Evolutionary conservation across 768 basidiomycete genomes (phyloP), one percentile per base, ranked within the genome.

Genomic region (Lentinula sp.): DNA sequence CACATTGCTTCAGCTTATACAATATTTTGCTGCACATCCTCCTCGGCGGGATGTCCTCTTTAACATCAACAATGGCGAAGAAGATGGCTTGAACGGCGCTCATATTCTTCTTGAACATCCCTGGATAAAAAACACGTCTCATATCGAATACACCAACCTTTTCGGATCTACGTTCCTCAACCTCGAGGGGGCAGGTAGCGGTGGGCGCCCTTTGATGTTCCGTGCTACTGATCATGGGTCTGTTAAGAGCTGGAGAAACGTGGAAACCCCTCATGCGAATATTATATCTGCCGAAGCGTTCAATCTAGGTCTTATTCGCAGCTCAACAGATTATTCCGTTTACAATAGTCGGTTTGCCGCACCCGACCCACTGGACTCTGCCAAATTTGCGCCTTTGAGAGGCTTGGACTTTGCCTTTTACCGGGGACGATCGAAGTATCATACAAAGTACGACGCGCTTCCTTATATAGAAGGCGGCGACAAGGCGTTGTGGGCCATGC

Each of bases 1-100:
- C 4, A 86, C 86, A 0, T 72, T 90, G 1, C 69, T 92, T 28
- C 86, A 89, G 60, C 77, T 93, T 65, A 74, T 90, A 39, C 73
- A 84, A 43, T 81, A 84, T 63, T 76, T 85, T 57, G 75, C 78
- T 0, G 71, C 73, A 59, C 75, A 85, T 43, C 74, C 78, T 6
- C 82, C 82, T 1, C 71, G 74, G 45, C 78, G 85, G 42, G 89
- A 88, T 0, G 86, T 86, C 6, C 72, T 94, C 3, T 91, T 93
- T 76, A 91, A 93, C 66, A 81, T 91, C 69, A 94, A 94, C 70
- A 93, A 93, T 62, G 91, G 87, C 1, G 92, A 93, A 68, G 91
- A 94, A 66, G 85, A 90, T 69, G 82, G 85, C 37, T 70, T 93
- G 64, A 80, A 87, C 62, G 91, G 91, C 23, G 87, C 90, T 7